phyloP scores from a whole-genome alignment of 2,329 filamentous ascomycete species.

The Lachnellula subtilissima region DNA sequence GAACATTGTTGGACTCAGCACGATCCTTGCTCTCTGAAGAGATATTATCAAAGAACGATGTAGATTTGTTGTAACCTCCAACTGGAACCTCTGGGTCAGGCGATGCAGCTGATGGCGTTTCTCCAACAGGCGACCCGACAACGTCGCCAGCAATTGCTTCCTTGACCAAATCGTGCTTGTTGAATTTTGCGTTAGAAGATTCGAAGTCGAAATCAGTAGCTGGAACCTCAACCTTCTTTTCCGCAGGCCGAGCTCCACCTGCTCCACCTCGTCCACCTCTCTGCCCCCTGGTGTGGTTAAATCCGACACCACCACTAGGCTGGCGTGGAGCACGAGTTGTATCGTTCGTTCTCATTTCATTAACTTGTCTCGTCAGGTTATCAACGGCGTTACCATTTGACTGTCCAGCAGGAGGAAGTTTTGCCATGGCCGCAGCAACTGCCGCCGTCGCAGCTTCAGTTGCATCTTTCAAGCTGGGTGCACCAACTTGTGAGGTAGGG shows the following conservation, averaged over 20 bases:
- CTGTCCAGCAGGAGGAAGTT: constrained; percentile 45
- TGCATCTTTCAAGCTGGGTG: constrained; percentile 54
- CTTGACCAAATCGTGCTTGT: constrained; percentile 78
- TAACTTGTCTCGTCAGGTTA: constrained; percentile 68
- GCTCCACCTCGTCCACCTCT: constrained; percentile 40
- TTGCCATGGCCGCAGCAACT: constrained; percentile 76
- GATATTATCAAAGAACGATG: constrained; percentile 97
- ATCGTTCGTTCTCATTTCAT: constrained; percentile 69
- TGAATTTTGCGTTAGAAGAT: constrained; percentile 80
- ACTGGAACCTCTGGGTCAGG: constrained; percentile 43
- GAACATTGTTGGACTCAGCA: constrained; percentile 62
- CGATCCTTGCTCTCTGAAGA: constrained; percentile 90
- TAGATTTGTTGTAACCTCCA: constrained; percentile 76
- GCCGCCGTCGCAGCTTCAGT: constrained; percentile 72
- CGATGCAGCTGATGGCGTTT: constrained; percentile 41
- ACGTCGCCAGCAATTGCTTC: constrained; percentile 63
- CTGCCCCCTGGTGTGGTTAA: constrained; percentile 35
- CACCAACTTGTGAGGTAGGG: constrained; percentile 26
- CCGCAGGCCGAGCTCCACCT: constrained; percentile 26
- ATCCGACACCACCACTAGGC: constrained; percentile 37
- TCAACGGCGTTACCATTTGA: constrained; percentile 49
- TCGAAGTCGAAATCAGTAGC: constrained; percentile 91
- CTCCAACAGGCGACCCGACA: constrained; percentile 58
- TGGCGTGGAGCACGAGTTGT: constrained; percentile 47
- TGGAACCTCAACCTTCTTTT: constrained; percentile 79